phyloP scores from a whole-genome alignment of 1,284 basidiomycete genomes.

The Macrocystidia cucumis region DNA sequence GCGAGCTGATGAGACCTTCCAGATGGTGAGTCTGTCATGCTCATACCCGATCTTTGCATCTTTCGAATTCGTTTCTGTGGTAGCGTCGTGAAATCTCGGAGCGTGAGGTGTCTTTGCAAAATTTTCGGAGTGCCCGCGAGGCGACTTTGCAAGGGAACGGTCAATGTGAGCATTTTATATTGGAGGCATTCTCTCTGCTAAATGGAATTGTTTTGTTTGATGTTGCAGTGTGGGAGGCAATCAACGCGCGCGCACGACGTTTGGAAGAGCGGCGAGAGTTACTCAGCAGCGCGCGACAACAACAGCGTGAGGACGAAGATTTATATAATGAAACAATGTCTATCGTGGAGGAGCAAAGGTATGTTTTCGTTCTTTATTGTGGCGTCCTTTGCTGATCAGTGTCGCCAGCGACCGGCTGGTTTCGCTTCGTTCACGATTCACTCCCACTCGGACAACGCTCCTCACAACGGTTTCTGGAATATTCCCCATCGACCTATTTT shows the following conservation, averaged over 20 bases:
- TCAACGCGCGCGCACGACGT: constrained; percentile 35
- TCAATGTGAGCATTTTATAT: constrained; percentile 32
- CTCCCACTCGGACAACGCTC: constrained; percentile 56
- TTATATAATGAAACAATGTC: too few species aligned
- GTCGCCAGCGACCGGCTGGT: constrained; percentile 35
- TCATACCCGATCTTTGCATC: constrained; percentile 10
- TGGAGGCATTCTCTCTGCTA: constrained; percentile 1
- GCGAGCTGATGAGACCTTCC: constrained; percentile 30
- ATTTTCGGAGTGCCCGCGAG: constrained; percentile 37
- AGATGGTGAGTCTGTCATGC: constrained; percentile 32
- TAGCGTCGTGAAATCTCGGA: constrained; percentile 61
- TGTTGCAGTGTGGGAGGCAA: constrained; percentile 34
- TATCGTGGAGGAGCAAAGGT: constrained; percentile 40
- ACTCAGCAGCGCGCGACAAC: too few species aligned
- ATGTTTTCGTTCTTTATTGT: constrained; percentile 13
- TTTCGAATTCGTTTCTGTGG: constrained; percentile 5
- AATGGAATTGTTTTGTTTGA: too few species aligned
- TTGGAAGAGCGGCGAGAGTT: constrained; percentile 40
- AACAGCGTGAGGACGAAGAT: constrained; percentile 34
- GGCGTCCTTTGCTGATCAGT: constrained; percentile 5
- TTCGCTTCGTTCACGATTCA: constrained; percentile 40
- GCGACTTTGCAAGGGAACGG: constrained; percentile 33
- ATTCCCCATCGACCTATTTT: constrained; percentile 84
- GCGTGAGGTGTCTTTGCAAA: constrained; percentile 43
- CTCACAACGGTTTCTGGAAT: constrained; percentile 73